A percentile compares a stretch with the other conserved stretches of the same genome.
phyloP scores from a whole-genome alignment of 2,329 filamentous ascomycete species.

The Aspergillus sojae region DNA sequence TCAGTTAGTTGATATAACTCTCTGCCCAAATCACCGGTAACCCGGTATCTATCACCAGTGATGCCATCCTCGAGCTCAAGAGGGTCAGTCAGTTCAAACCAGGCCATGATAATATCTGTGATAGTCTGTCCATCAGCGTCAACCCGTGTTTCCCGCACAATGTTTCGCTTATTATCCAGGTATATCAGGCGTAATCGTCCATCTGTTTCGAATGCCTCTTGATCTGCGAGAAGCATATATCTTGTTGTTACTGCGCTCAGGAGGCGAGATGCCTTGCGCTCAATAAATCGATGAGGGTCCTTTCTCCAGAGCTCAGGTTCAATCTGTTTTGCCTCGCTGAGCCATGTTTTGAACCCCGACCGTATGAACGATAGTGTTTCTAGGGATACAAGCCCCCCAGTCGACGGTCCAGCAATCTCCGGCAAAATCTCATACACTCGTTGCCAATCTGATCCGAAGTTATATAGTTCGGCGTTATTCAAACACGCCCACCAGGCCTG shows the following conservation, averaged over 20 bases:
- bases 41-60: constrained; percentile 21
- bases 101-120: constrained; percentile 6
- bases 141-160: constrained; percentile 7
- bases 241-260: background rate
- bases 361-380: background rate
- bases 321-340: background rate
- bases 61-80: constrained; percentile 3
- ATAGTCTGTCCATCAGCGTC: constrained; percentile 5
- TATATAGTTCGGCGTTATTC: constrained; percentile 8
- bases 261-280: constrained; percentile 5
- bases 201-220: constrained; percentile 9
- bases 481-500: constrained; percentile 12
- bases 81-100: background rate
- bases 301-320: constrained; percentile 1
- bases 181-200: constrained; percentile 11
- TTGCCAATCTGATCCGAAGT: constrained; percentile 12
- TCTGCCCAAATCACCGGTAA: constrained; percentile 11
- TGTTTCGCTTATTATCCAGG: constrained; percentile 12
- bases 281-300: constrained; percentile 2
- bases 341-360: background rate
- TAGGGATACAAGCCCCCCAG: background rate
- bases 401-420: constrained; percentile 3
- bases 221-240: constrained; percentile 7
- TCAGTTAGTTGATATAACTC: constrained; percentile 12
- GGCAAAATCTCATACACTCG: constrained; percentile 13